phyloP scores from a whole-genome alignment of 805 yeast genomes.

The Yarrowia sp. region DNA sequence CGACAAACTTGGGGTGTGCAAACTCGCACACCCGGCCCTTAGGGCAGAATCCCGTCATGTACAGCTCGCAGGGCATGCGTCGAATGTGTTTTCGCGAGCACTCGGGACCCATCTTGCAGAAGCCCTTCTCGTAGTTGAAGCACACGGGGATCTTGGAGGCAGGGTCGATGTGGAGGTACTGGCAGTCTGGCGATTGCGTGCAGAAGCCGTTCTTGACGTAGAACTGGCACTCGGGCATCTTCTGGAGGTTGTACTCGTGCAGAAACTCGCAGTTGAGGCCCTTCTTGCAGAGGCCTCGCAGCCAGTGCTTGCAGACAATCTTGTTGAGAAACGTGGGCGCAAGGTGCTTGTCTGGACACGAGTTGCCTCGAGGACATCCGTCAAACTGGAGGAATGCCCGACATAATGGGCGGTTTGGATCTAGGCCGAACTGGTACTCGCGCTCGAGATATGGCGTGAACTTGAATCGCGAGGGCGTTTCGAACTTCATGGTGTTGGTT shows the following conservation, averaged over 20 bases:
- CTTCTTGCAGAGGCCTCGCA: constrained; percentile 93
- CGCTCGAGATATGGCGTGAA: constrained; percentile 80
- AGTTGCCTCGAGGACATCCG: constrained; percentile 80
- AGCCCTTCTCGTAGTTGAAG: constrained; percentile 77
- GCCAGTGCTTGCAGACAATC: constrained; percentile 98
- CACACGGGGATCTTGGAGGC: constrained; percentile 86
- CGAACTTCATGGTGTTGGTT: not conserved
- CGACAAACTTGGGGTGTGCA: constrained; percentile 75
- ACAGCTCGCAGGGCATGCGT: constrained; percentile 72
- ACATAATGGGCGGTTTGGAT: constrained; percentile 88
- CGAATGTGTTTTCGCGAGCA: constrained; percentile 81
- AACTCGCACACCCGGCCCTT: constrained; percentile 72
- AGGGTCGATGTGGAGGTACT: constrained; percentile 89
- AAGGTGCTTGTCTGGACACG: constrained; percentile 84
- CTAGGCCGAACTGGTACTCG: constrained; percentile 78
- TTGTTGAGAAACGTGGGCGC: constrained; percentile 63
- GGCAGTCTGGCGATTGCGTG: constrained; percentile 91
- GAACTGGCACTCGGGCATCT: constrained; percentile 95
- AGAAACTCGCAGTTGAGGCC: constrained; percentile 94
- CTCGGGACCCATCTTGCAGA: constrained; percentile 86
- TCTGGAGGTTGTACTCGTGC: constrained; percentile 89
- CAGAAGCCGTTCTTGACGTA: constrained; percentile 68
- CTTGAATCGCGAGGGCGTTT: constrained; percentile 15
- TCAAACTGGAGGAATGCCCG: constrained; percentile 60
- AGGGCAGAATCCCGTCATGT: constrained; percentile 90